Base-by-base conservation (phyloP, 2,329 filamentous ascomycete species). In the Metarhizium brunneum region DNA sequence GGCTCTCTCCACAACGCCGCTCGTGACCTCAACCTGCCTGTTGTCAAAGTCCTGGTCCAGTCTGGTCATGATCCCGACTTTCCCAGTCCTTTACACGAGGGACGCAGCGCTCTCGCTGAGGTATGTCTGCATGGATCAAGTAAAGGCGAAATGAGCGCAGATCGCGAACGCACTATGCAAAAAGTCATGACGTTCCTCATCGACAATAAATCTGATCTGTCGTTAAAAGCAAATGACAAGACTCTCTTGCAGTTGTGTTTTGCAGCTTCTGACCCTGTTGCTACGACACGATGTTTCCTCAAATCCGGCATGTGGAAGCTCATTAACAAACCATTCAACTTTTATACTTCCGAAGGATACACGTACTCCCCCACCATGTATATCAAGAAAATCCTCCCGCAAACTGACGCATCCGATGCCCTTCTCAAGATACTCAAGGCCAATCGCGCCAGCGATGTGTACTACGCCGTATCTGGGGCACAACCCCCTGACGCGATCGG, bases 331-430 rank as follows among this genome's bases (percentile, higher is more conserved):
- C 71, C 79, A 0, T 81, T 76, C 62, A 83, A 84, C 60, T 70
- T 76, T 57, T 83, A 76, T 66, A 78, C 68, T 1, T 72, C 78
- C 47, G 76, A 77, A 29, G 73, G 71, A 5, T 76, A 76, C 60
- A 81, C 78, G 1, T 87, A 85, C 66, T 87, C 84, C 0, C 80
- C 84, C 0, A 82, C 84, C 3, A 84, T 83, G 71, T 87, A 87
- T 64, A 74, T 84, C 20, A 62, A 66, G 40, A 77, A 76, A 47
- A 65, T 81, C 1, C 61, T 82, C 6, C 65, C 69, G 0, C 63
- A 70, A 4, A 70, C 71, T 2, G 72, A 75, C 25, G 56, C 62
- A 13, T 71, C 69, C 6, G 65, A 72, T 0, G 66, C 74, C 45
- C 73, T 84, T 2, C 61, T 82, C 36, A 61, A 63, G 1, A 69